Evolutionary conservation across 2,329 filamentous ascomycete species (phyloP), one percentile per base, ranked within the genome.

Genomic region (Endoconidiophora polonica): DNA sequence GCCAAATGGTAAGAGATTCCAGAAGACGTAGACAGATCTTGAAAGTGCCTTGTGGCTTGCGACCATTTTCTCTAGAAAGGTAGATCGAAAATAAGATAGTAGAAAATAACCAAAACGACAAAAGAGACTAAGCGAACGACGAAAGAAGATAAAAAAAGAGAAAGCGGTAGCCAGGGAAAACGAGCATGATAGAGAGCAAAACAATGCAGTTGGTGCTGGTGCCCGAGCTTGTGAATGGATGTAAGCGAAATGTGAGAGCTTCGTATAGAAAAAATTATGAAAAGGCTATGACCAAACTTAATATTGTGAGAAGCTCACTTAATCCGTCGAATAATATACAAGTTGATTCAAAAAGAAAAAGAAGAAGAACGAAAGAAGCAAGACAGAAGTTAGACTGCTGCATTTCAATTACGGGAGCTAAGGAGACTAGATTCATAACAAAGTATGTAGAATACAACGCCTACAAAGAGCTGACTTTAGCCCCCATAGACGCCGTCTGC

Each of bases 381-480:
- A 22, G 20, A 39, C 2, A 47, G 20, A 40, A 47, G 18, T 9
- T 24, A 40, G 48, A 37, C 38, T 37, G 46, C 37, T 48, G 20
- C 18, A 48, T 48, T 23, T 38, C 23, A 23, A 16, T 24, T 44
- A 40, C n/a, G 18, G 26, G 44, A n/a, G 16, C 22, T 12, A 40
- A 18, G 4, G 42, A 29, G 39, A 44, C 29, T 44, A 18, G 16
- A 18, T 18, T 18, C 16, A 48, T 44, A 39, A 24, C 39, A 44
- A 39, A 29, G 2, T 40, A 44, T n/a, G 16, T 5, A 12, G 37
- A 40, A 38, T 5, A 47, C 38, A 24, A 36, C 23, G 39, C 44
- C 48, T 66, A 96, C 54, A 98, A 93, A 67, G 96, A 96, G 62
- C 84, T 94, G 59, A 96, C 88, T 68, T 95, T 96, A 55, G 93